These are phyloP conservation scores for Pseudogymnoascus sp. DNA, from an alignment of 2,329 filamentous ascomycete species.

Conservation along the genomic window DNA sequence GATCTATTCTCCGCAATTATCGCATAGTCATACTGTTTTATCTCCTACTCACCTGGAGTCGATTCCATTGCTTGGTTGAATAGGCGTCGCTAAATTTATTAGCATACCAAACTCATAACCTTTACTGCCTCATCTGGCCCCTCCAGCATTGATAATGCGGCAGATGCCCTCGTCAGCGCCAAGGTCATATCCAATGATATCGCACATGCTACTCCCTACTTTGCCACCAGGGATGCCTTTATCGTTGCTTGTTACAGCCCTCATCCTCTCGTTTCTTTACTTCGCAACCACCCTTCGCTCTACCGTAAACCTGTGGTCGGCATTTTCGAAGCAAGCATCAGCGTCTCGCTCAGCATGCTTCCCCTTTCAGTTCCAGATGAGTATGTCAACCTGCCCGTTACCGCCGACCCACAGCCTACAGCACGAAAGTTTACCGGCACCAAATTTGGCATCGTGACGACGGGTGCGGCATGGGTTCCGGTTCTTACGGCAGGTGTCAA, in stretches of 20 bases:
- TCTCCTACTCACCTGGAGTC: not conserved
- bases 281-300: constrained; percentile 36
- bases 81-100: not conserved
- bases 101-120: constrained; percentile 40
- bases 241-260: constrained; percentile 84
- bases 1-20: too few relatives aligned
- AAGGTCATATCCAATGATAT: constrained; percentile 52
- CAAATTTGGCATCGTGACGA: constrained; percentile 81
- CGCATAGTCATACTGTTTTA: not conserved
- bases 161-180: constrained; percentile 57
- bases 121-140: constrained; percentile 62
- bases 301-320: constrained; percentile 54
- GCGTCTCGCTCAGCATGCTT: constrained; percentile 25
- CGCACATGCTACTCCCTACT: not conserved
- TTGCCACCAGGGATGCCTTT: constrained; percentile 56
- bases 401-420: constrained; percentile 33
- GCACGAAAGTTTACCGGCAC: constrained; percentile 27
- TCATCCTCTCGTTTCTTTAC: constrained; percentile 61
- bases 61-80: not conserved
- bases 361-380: not conserved
- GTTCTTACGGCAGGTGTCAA: constrained; percentile 60
- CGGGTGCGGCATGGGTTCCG: constrained; percentile 73
- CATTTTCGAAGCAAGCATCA: constrained; percentile 80
- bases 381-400: constrained; percentile 42
- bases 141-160: constrained; percentile 67